Conservation (phyloP, 441 rosid genomes). For the Gossypium laxum region DNA sequence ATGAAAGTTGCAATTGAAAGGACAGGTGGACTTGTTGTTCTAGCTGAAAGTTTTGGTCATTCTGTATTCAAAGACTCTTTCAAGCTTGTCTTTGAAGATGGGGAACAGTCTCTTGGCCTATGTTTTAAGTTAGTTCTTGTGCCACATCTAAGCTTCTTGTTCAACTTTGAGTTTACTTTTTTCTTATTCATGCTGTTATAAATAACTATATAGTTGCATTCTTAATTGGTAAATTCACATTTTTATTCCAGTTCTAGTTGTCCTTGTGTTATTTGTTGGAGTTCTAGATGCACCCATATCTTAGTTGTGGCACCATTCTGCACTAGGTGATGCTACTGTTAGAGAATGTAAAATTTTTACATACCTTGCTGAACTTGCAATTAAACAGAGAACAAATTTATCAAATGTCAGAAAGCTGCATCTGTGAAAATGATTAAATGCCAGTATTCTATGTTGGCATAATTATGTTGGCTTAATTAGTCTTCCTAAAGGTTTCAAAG, state of each 20-base stretch:
- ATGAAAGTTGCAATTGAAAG: slow-evolving; percentile 92
- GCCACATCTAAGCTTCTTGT: slow-evolving; percentile 3
- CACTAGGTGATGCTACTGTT: background rate
- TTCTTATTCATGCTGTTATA: background rate
- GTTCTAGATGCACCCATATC: background rate
- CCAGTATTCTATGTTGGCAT: background rate
- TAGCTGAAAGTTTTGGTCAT: slow-evolving; percentile 97
- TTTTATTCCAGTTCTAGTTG: background rate
- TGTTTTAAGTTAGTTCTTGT: slow-evolving; percentile 68
- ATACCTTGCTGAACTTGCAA: background rate
- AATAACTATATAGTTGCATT: slow-evolving; percentile 1
- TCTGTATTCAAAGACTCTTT: slow-evolving; percentile 93
- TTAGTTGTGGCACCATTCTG: background rate
- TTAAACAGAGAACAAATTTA: background rate
- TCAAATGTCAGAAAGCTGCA: background rate
- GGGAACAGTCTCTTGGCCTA: slow-evolving; percentile 89
- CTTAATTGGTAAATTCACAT: background rate
- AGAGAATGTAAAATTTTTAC: background rate
- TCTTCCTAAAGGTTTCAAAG: background rate
- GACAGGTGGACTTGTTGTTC: slow-evolving; percentile 95
- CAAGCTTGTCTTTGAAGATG: slow-evolving; percentile 79
- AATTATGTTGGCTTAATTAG: background rate
- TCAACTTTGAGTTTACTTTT: background rate
- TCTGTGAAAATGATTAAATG: background rate
- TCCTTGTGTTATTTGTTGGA: background rate